These are phyloP conservation scores for Volvariella volvacea DNA, from an alignment of 1,284 basidiomycete genomes.

Conservation along the genomic window DNA sequence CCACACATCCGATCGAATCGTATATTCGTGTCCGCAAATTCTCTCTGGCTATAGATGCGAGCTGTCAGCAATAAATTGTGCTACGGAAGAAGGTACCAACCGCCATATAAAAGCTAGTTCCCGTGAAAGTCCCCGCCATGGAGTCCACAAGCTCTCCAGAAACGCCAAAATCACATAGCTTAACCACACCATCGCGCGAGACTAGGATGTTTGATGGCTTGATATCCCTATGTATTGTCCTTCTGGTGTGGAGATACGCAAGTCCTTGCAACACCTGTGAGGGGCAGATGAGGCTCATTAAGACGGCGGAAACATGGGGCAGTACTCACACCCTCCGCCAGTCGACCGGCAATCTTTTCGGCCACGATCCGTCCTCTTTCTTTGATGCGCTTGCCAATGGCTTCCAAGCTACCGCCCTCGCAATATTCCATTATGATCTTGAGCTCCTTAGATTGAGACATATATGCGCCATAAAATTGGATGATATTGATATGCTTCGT, in stretches of 20 bases:
- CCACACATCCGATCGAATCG: conserved; percentile 97
- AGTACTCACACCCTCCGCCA: conserved; percentile 77
- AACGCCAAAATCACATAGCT: conserved; percentile 94
- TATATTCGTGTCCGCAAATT: conserved; percentile 84
- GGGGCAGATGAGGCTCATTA: background rate
- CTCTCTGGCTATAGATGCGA: conserved; percentile 71
- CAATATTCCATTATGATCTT: conserved; percentile 95
- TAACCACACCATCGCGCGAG: conserved; percentile 81
- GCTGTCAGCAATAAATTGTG: conserved; percentile 10
- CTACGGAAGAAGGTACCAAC: conserved; percentile 42
- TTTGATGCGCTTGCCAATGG: conserved; percentile 81
- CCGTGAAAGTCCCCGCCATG: conserved; percentile 91
- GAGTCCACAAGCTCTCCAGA: conserved; percentile 93
- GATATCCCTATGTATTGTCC: conserved; percentile 96
- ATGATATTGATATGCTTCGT: conserved; percentile 89
- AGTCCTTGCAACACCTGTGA: conserved; percentile 82
- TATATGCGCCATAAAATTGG: conserved; percentile 91
- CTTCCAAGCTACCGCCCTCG: conserved; percentile 87
- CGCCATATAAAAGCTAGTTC: conserved; percentile 97
- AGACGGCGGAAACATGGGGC: conserved; percentile 7
- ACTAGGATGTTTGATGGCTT: conserved; percentile 96
- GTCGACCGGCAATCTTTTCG: conserved; percentile 87
- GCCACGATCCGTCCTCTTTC: conserved; percentile 77
- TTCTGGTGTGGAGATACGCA: conserved; percentile 84
- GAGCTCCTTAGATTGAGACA: conserved; percentile 89